Evolutionary conservation across 306 rosid genomes (phyloP).

Genomic region (Rubus idaeus): DNA sequence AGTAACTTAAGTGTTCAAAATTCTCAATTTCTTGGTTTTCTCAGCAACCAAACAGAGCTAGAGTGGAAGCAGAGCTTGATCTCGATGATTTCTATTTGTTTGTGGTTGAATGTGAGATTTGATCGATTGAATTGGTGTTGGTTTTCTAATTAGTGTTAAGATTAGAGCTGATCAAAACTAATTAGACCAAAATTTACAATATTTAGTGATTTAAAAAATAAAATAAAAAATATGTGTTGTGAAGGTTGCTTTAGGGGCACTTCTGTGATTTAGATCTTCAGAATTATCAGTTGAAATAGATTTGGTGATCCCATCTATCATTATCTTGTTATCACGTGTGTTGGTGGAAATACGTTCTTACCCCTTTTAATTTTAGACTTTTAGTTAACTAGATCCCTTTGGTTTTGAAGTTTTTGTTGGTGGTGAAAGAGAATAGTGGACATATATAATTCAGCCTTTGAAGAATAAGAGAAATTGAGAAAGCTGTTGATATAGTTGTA

Average conservation of each 20-base stretch:
- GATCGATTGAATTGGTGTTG: slow-evolving; percentile 7
- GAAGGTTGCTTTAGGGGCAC: slow-evolving; percentile 32
- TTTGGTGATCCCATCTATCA: slow-evolving; percentile 14
- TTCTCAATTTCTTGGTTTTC: neutral
- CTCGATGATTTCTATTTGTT: slow-evolving; percentile 13
- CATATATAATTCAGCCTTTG: neutral
- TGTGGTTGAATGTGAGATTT: slow-evolving; percentile 19
- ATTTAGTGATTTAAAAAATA: neutral
- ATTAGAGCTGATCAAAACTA: neutral
- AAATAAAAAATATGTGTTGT: neutral
- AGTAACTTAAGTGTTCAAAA: neutral
- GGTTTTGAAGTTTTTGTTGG: neutral
- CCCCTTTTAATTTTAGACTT: slow-evolving; percentile 13
- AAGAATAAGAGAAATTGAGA: neutral
- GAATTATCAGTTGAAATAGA: slow-evolving; percentile 16
- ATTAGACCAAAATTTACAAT: neutral
- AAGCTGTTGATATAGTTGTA: neutral
- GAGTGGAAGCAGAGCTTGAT: slow-evolving; percentile 28
- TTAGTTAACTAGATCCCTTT: neutral
- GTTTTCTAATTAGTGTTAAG: slow-evolving; percentile 10
- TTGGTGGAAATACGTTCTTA: slow-evolving; percentile 40
- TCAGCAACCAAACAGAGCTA: slow-evolving; percentile 15
- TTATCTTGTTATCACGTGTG: slow-evolving; percentile 25
- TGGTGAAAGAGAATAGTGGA: neutral
- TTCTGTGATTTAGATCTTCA: slow-evolving; percentile 39